Evolutionary conservation across 164 flowering plant species (phyloP).

Genomic region (Saururus chinensis): DNA sequence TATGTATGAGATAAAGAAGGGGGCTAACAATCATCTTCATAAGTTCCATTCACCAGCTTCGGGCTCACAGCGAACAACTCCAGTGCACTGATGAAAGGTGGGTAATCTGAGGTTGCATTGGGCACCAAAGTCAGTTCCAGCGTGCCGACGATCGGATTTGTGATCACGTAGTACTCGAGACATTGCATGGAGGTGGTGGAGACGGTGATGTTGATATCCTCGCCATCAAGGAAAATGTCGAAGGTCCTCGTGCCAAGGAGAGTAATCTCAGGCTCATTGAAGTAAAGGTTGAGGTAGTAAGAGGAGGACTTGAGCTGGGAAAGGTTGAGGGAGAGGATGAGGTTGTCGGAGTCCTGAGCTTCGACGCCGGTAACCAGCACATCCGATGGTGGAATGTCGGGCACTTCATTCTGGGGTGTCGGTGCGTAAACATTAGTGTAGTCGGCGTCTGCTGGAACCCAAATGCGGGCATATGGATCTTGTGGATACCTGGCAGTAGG

Average conservation of each 20-base stretch:
- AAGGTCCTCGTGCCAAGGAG: background rate
- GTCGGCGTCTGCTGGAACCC: slow-evolving; percentile 6
- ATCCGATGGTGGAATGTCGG: slow-evolving; percentile 5
- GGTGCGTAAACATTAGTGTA: background rate
- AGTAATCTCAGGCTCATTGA: background rate
- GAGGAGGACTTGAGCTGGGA: background rate
- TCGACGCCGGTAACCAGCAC: slow-evolving; percentile 4
- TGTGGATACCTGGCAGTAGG: slow-evolving; percentile 13
- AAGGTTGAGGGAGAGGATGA: background rate
- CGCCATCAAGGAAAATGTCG: background rate
- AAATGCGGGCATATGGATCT: slow-evolving; percentile 11
- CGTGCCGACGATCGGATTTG: background rate
- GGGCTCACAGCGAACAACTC: slow-evolving; percentile 4
- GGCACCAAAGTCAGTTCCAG: slow-evolving; percentile 1
- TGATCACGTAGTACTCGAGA: background rate
- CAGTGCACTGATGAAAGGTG: slow-evolving; percentile 6
- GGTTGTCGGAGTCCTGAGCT: background rate
- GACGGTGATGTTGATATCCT: background rate
- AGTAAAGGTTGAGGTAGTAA: slow-evolving; percentile 1
- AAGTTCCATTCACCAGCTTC: background rate
- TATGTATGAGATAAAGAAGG: background rate
- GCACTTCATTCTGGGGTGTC: background rate
- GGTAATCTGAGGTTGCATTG: background rate
- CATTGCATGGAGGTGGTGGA: background rate
- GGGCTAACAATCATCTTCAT: background rate